A percentile compares a stretch with the other conserved stretches of the same genome.
phyloP scores from a whole-genome alignment of 176 grass and related monocot genomes.

The Panicum miliaceum region DNA sequence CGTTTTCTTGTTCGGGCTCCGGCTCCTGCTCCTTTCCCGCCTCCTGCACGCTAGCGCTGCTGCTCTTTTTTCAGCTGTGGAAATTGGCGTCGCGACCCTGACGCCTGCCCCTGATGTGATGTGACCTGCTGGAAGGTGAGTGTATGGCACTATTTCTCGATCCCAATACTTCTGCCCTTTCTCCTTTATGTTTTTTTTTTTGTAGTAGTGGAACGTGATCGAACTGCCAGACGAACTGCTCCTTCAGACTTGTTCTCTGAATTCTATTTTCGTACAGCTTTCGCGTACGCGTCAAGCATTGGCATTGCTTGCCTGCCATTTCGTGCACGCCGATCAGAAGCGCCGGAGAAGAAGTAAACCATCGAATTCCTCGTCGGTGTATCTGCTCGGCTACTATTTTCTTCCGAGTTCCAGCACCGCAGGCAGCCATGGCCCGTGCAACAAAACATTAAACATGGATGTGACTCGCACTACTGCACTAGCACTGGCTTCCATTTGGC shows the following conservation, averaged over 20 bases:
- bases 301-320: not conserved
- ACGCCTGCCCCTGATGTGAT: slow-evolving; percentile 35
- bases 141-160: slow-evolving; percentile 28
- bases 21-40: not conserved
- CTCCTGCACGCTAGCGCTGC: not conserved
- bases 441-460: slow-evolving; percentile 27
- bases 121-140: slow-evolving; percentile 18
- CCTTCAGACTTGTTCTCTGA: too few species aligned
- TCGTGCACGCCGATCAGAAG: not conserved
- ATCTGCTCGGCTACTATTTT: not conserved
- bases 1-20: slow-evolving; percentile 9
- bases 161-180: not conserved
- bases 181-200: not conserved
- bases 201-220: not conserved
- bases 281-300: not conserved
- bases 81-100: not conserved
- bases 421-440: slow-evolving; percentile 3
- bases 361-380: slow-evolving; percentile 8
- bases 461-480: slow-evolving; percentile 44
- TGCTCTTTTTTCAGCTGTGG: not conserved
- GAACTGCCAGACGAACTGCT: not conserved
- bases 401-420: not conserved
- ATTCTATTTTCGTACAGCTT: not conserved
- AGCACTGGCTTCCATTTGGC: not conserved
- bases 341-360: not conserved